These are phyloP conservation scores for Effrenium voratum DNA, from an alignment of 73 alveolate genomes.

Conservation along the genomic window DNA sequence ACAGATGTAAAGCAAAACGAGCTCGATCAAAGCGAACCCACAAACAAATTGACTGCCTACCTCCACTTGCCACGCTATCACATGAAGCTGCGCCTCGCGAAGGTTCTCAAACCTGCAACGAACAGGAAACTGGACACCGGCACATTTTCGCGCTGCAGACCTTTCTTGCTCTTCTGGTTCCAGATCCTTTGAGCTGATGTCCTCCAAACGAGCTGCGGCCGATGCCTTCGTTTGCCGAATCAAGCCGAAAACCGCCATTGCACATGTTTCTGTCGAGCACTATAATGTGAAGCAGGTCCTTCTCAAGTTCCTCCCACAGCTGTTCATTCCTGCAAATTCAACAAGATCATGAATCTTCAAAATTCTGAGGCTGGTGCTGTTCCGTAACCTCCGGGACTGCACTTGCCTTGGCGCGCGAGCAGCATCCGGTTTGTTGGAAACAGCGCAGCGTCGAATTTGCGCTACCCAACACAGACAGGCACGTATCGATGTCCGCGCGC, in stretches of 20 bases:
- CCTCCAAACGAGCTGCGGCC: background rate
- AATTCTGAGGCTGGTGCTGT: no score
- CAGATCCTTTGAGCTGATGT: background rate
- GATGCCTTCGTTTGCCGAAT: background rate
- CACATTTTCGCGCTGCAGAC: background rate
- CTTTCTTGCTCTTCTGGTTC: conserved; percentile 26
- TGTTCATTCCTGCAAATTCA: conserved; percentile 19
- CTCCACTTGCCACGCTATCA: background rate
- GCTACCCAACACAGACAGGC: no score
- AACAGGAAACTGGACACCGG: background rate
- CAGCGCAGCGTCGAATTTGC: no score
- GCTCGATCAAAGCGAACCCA: no score
- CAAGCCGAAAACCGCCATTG: background rate
- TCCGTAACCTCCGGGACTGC: no score
- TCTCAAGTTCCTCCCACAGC: conserved; percentile 14
- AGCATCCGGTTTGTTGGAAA: no score
- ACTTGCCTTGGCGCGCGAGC: no score
- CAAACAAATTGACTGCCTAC: background rate
- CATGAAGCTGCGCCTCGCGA: background rate
- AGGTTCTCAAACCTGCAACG: conserved; percentile 32
- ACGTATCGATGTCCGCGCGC: no score
- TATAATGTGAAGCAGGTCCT: no score
- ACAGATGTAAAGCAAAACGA: no score
- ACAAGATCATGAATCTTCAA: background rate
- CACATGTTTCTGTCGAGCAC: background rate